phyloP scores from a whole-genome alignment of 2,329 filamentous ascomycete genomes.

The Arthrobotrys iridis region DNA sequence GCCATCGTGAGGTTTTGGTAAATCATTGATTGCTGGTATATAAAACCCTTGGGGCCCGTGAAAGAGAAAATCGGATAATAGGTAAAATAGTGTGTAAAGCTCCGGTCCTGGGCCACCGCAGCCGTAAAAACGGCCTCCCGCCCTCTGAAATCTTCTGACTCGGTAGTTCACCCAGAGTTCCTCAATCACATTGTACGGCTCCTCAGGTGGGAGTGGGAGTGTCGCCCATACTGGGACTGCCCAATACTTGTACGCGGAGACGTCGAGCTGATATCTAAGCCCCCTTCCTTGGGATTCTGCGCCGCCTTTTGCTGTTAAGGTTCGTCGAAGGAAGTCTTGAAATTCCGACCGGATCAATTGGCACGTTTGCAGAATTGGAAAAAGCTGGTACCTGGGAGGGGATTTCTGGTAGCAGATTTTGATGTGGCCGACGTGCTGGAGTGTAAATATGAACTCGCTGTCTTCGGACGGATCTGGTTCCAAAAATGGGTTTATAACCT shows the following conservation, averaged over 20 bases:
- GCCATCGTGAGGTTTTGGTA: background rate
- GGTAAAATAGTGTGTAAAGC: background rate
- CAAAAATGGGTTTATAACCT: background rate
- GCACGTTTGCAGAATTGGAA: constrained; percentile 36
- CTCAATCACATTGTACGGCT: constrained; percentile 28
- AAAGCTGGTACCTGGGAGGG: constrained; percentile 15
- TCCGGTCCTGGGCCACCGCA: background rate
- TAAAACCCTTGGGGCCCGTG: constrained; percentile 37
- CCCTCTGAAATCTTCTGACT: background rate
- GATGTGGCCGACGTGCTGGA: background rate
- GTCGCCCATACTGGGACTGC: background rate
- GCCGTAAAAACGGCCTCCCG: background rate
- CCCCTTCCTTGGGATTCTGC: background rate
- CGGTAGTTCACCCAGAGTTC: constrained; percentile 29
- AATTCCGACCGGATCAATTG: constrained; percentile 23
- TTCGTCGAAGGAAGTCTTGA: constrained; percentile 8
- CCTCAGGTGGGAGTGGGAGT: constrained; percentile 27
- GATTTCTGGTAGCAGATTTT: background rate
- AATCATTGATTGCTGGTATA: constrained; percentile 9
- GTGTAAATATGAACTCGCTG: background rate
- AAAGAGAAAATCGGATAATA: constrained; percentile 16
- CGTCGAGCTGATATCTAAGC: constrained; percentile 16
- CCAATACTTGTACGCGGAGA: background rate
- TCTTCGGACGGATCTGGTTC: background rate
- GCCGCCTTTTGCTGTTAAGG: background rate